These are phyloP conservation scores for Inga oerstediana DNA, from an alignment of 306 rosid genomes.

Conservation along the genomic window DNA sequence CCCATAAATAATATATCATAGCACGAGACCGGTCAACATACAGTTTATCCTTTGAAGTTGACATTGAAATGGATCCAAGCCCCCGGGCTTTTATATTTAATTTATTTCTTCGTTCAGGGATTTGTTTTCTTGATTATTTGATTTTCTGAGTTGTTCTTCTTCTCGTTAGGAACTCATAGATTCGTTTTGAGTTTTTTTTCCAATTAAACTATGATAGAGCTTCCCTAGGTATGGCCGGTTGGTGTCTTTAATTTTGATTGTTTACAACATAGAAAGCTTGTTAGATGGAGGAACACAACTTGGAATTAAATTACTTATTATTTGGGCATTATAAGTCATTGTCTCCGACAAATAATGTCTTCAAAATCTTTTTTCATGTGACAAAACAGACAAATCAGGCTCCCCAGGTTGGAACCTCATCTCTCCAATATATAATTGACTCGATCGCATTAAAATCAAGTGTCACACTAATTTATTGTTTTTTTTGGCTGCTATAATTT, in stretches of 20 bases:
- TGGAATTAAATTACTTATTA: constrained; percentile 1
- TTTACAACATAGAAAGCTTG: neutral
- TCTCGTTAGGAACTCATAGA: neutral
- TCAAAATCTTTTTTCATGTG: neutral
- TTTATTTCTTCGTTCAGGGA: neutral
- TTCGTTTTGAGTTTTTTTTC: neutral
- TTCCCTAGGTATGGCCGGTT: neutral
- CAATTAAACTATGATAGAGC: neutral
- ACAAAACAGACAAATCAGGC: neutral
- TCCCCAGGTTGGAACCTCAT: neutral
- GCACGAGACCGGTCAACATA: neutral
- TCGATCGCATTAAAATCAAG: constrained; percentile 2
- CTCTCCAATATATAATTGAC: neutral
- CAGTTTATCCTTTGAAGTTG: neutral
- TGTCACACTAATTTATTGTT: neutral
- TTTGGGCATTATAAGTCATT: neutral
- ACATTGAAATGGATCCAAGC: neutral
- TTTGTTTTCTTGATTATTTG: neutral
- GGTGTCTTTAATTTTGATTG: neutral
- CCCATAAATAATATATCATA: neutral
- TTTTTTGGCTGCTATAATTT: neutral
- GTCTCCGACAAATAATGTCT: neutral
- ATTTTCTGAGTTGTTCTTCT: constrained; percentile 15
- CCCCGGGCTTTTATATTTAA: neutral
- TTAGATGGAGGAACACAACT: neutral